Evolutionary conservation across 2,329 filamentous ascomycete species (phyloP).

Genomic region (Phaeophleospora eucalypticola): DNA sequence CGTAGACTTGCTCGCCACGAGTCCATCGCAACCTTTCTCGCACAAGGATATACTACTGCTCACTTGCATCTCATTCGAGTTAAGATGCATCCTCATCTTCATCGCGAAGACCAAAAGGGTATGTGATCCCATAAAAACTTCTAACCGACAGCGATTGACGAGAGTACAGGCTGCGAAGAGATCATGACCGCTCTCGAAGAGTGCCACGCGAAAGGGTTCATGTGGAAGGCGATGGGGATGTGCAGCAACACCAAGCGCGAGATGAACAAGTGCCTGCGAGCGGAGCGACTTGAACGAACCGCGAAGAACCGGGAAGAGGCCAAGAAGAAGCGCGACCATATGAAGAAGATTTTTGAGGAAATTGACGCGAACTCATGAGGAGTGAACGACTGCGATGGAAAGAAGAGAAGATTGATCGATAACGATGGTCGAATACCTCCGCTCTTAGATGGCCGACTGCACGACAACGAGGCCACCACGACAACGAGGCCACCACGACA

Average conservation of each 20-base stretch:
- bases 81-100: conserved; percentile 91
- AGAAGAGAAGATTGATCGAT: background rate
- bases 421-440: no score
- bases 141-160: no score
- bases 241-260: conserved; percentile 83
- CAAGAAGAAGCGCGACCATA: conserved; percentile 65
- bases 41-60: background rate
- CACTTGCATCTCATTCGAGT: background rate
- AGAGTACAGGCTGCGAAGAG: conserved; percentile 89
- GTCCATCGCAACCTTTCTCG: background rate
- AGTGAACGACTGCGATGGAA: background rate
- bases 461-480: no score
- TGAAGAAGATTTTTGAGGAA: conserved; percentile 75
- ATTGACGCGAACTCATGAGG: conserved; percentile 64
- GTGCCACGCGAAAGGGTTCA: conserved; percentile 87
- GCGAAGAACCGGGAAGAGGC: conserved; percentile 69
- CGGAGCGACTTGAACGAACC: conserved; percentile 74
- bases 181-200: conserved; percentile 92
- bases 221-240: conserved; percentile 85
- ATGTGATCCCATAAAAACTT: no score
- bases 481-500: no score
- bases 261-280: conserved; percentile 79
- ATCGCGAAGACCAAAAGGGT: conserved; percentile 90
- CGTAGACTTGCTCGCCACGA: conserved; percentile 8
- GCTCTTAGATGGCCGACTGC: no score